Percentiles rank a stretch among this genome's conserved stretches.
Evolutionary conservation across 2,329 filamentous ascomycete genomes (phyloP).

Genomic region (Geosmithia morbida): DNA sequence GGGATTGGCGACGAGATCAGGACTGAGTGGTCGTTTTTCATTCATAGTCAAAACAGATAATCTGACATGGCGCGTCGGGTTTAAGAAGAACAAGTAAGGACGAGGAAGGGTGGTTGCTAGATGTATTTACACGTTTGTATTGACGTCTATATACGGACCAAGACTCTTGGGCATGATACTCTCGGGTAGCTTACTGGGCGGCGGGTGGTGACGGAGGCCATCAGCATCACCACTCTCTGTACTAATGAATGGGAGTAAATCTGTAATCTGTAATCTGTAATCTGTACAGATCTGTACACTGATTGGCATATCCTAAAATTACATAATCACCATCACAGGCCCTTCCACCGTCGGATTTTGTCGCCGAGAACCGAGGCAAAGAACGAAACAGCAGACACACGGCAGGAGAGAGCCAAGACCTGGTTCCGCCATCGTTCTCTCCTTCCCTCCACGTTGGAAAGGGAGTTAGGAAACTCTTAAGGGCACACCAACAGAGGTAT

Average conservation of each 20-base stretch:
- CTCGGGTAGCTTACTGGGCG: too few relatives aligned
- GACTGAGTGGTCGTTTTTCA: slow-evolving; percentile 15
- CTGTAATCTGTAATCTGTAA: too few relatives aligned
- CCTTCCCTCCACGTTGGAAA: background rate
- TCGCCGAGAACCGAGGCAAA: background rate
- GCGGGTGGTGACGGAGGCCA: too few relatives aligned
- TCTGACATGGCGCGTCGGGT: background rate
- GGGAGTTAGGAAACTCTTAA: background rate
- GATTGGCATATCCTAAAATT: background rate
- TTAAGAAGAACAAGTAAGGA: too few relatives aligned
- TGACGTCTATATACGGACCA: too few relatives aligned
- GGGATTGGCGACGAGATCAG: slow-evolving; percentile 25
- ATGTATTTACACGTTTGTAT: too few relatives aligned
- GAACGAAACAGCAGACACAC: background rate
- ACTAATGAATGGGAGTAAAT: too few relatives aligned
- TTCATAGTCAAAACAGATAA: background rate
- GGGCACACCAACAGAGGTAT: background rate
- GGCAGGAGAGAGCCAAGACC: background rate
- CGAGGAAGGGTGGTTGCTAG: too few relatives aligned
- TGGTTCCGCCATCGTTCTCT: background rate
- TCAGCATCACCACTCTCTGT: too few relatives aligned
- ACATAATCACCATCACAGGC: background rate
- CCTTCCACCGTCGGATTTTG: background rate
- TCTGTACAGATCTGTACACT: too few relatives aligned
- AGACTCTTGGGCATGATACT: too few relatives aligned